These are phyloP conservation scores for Sporothrix sp. DNA, from an alignment of 2,329 filamentous ascomycete species.

Conservation along the genomic window DNA sequence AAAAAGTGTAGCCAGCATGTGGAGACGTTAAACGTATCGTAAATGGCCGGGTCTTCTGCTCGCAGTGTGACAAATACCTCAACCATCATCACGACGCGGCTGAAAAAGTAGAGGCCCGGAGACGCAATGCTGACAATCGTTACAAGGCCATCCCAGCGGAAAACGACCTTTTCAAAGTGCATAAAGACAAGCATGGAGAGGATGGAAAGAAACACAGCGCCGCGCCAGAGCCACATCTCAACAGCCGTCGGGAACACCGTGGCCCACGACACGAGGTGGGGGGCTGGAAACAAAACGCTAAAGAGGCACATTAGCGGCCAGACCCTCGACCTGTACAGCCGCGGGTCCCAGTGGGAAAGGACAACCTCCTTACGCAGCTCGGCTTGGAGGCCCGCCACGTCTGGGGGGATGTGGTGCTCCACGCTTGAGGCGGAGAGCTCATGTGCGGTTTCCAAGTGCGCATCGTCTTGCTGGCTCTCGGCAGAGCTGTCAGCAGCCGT, in stretches of 20 bases:
- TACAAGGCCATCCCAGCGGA: neutral
- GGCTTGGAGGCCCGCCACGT: neutral
- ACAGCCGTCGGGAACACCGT: neutral
- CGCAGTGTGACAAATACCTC: conserved; percentile 2
- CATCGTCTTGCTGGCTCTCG: neutral
- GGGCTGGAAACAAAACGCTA: neutral
- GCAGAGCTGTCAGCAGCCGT: neutral
- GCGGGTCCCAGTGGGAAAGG: neutral
- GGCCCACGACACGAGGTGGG: neutral
- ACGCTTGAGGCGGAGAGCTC: neutral
- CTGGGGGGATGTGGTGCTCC: no score
- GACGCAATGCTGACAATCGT: neutral
- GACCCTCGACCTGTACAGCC: neutral
- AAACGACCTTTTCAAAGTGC: conserved; percentile 1
- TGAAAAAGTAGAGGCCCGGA: neutral
- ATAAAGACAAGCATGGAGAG: neutral
- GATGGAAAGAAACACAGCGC: neutral
- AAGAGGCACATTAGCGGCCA: neutral
- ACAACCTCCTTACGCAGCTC: neutral
- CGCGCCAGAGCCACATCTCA: conserved; percentile 1
- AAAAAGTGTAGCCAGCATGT: neutral
- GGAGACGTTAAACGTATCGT: neutral
- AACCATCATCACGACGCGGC: neutral
- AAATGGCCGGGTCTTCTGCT: neutral
- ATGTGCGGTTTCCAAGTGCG: neutral